Conservation (phyloP, 2,329 filamentous ascomycete genomes). For the Ceratocystis lukuohia region DNA sequence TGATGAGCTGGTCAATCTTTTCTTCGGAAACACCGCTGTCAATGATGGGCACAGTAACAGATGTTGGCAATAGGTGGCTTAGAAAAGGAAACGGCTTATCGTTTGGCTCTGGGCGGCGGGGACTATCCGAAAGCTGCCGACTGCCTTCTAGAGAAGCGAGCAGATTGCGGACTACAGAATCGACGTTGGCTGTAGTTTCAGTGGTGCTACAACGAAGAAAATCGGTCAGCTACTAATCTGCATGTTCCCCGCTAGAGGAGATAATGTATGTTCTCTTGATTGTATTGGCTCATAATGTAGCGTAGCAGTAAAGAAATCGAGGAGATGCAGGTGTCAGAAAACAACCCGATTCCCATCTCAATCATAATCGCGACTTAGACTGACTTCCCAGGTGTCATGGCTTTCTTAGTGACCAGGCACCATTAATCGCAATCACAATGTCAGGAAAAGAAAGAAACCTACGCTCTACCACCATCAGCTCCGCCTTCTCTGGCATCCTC, state of each 20-base stretch:
- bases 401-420: neutral
- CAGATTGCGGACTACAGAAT: constrained; percentile 73
- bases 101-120: constrained; percentile 25
- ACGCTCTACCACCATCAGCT: constrained; percentile 97
- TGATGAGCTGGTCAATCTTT: constrained; percentile 60
- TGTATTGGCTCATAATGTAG: constrained; percentile 14
- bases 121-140: constrained; percentile 29
- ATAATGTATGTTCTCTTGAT: constrained; percentile 12
- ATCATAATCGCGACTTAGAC: neutral
- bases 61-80: constrained; percentile 67
- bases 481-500: constrained; percentile 80
- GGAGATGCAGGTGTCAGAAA: neutral
- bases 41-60: constrained; percentile 65
- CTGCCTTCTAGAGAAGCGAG: constrained; percentile 63
- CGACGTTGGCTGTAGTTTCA: constrained; percentile 52
- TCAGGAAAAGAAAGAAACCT: constrained; percentile 44
- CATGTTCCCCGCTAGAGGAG: neutral
- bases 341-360: neutral
- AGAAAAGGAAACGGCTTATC: constrained; percentile 67
- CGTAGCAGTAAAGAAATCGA: constrained; percentile 9
- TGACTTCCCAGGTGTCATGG: neutral
- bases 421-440: neutral
- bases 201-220: constrained; percentile 38
- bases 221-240: constrained; percentile 8
- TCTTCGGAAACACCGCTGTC: constrained; percentile 45